Evolutionary conservation across 1,284 basidiomycete species (phyloP), one percentile per base, ranked within the genome.

Genomic region (Naganishia liquefaciens): DNA sequence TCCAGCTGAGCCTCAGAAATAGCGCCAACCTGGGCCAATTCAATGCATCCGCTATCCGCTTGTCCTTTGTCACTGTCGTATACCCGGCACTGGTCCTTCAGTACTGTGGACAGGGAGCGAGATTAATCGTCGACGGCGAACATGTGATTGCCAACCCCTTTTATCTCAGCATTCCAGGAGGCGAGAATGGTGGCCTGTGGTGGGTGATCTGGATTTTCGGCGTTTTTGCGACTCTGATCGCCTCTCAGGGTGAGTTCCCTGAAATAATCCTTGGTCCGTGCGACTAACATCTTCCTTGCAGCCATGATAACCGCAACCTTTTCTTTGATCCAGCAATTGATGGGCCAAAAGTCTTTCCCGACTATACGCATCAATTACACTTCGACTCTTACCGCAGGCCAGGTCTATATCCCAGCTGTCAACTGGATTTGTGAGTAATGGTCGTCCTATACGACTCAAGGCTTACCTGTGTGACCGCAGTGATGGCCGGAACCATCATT

Each of bases 241-340:
- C 17, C 2, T 54, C 51, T 1, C 42, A 54, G 40, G 42, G 44
- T 63, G 30, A 9, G 51, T 33, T 21, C 13, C 3, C 17, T 50
- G 7, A 21, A 43, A 19, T 2, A 50, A 6, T n/a, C 42, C 33
- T 13, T 37, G 33, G 9, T 10, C 4, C 13, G 33, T 37, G 28
- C 0, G 28, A 10, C 19, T 57, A 7, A 27, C 10, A 33, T 21
- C 19, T 3, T 85, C 85, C 1, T 85, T 86, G 4, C 9, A 78
- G 85, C 86, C 9, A 82, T 88, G 82, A 87, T 88, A 69, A 86
- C 86, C 0, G 87, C 85, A 0, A 84, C 84, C 0, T 88, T 88
- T 79, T 85, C 83, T 69, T 77, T 88, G 17, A 69, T 84, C 17
- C 86, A 87, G 67, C 86, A 88, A 75, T 76, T 87, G 43, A 82